Base-by-base conservation (phyloP, 345 rosid genomes). In the Raphanus raphanistrum region DNA sequence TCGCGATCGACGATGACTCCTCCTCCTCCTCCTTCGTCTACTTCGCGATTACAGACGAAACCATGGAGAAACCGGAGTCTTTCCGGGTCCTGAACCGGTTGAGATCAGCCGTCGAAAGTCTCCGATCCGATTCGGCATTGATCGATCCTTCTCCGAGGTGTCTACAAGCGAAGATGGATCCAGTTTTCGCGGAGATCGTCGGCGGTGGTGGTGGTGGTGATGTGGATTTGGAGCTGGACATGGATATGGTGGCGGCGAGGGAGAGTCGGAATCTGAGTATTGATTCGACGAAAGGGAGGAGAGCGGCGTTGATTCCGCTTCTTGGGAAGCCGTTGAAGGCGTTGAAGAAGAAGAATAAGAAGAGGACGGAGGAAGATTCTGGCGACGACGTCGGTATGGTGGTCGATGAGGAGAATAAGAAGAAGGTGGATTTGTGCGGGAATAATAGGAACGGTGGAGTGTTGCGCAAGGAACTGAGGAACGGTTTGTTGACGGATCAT, bases 301-400 rank as follows among this genome's bases (percentile, higher is more conserved):
- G 82, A 65, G 62, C 76, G 21, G 76, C 66, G 43, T 70, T 79
- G 80, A 80, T 81, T 67, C 92, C 96, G 0, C 76, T 89, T 80
- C 70, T 86, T 58, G 85, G 88, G 48, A 85, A 83, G 36, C 92
- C 86, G 0, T 43, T 76, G 8, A 86, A 82, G 36, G 92, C 86
- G 0, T 41, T 75, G 8, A 86, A 90, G 54, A 89, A 86, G 85
- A 94, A 89, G 94, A 93, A 93, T 85, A 94, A 83, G 87, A 84
- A 84, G 9, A 38, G 13, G 70, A 78, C 29, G 63, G 85, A 80
- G 60, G 85, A 80, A 36, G 77, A 21, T n/a, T 60, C 64, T 0
- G 38, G 17, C 10, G 0, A 1, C 5, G 70, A 52, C 0, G 61
- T 74, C 16, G 76, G 1, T 28, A 28, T 28, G 1, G 8, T 74